Percentiles rank a stretch among this genome's conserved stretches.
Evolutionary conservation across 73 alveolate genomes (phyloP).

Genomic region (Tetrahymena thermophila): DNA sequence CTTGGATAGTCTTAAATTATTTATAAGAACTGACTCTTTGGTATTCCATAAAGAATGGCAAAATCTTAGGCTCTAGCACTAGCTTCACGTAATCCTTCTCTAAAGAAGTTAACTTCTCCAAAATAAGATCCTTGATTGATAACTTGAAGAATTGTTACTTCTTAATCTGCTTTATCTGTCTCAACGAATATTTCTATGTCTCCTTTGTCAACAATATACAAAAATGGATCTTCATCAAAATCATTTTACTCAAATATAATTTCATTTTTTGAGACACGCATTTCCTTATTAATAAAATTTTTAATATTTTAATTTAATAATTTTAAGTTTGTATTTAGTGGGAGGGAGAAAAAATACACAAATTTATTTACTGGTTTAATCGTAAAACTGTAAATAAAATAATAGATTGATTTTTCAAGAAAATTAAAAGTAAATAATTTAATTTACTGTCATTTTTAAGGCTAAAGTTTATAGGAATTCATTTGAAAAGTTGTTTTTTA

Average conservation of each 20-base stretch:
- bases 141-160: background rate
- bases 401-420: background rate
- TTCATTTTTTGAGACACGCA: background rate
- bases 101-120: background rate
- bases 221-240: background rate
- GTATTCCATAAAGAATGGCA: background rate
- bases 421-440: background rate
- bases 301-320: no score
- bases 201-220: background rate
- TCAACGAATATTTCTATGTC: background rate
- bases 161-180: background rate
- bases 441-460: background rate
- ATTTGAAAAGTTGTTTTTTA: background rate
- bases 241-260: background rate
- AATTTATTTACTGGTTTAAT: no score
- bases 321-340: no score
- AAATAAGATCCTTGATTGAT: background rate
- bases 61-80: background rate
- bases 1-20: background rate
- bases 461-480: background rate
- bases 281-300: background rate
- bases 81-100: background rate
- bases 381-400: no score
- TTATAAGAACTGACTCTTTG: background rate
- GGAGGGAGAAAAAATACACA: no score